These are phyloP conservation scores for Neurospora sp. DNA, from an alignment of 495 filamentous ascomycete genomes.

Conservation along the genomic window DNA sequence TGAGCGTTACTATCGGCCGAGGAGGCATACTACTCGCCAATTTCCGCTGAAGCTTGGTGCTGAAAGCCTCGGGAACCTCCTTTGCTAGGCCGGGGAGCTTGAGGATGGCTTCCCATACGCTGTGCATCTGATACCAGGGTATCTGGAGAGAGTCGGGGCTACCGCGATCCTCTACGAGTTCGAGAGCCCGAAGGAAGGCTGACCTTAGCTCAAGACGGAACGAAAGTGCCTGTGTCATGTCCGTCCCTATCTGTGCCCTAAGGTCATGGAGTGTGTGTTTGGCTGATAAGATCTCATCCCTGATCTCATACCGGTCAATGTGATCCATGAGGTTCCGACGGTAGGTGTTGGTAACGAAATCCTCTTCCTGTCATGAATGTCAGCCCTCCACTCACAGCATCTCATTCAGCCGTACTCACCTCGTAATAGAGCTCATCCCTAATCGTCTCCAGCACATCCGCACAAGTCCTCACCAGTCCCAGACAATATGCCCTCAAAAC, in stretches of 20 bases:
- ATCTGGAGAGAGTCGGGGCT: constrained; percentile 33
- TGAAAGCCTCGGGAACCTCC: constrained; percentile 68
- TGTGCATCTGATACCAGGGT: constrained; percentile 38
- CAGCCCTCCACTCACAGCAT: constrained; percentile 9
- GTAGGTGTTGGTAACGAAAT: constrained; percentile 87
- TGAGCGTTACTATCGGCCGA: constrained; percentile 72
- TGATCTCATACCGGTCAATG: constrained; percentile 47
- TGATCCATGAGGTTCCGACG: constrained; percentile 62
- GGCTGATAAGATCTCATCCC: constrained; percentile 51
- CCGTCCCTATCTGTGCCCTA: constrained; percentile 34
- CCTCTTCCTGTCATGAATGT: constrained; percentile 64
- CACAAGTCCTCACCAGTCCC: constrained; percentile 73
- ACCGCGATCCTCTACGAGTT: constrained; percentile 29
- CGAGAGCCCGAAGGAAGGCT: constrained; percentile 47
- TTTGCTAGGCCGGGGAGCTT: constrained; percentile 52
- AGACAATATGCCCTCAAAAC: constrained; percentile 82
- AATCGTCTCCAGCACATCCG: constrained; percentile 64
- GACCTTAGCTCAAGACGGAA: constrained; percentile 54
- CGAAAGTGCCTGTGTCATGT: constrained; percentile 49
- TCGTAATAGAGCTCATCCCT: constrained; percentile 78
- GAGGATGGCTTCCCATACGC: constrained; percentile 39
- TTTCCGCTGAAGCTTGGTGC: constrained; percentile 77
- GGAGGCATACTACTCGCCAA: constrained; percentile 89
- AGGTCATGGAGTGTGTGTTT: constrained; percentile 40
- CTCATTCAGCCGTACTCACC: constrained; percentile 33